A percentile compares a stretch with the other conserved stretches of the same genome.
These are phyloP conservation scores for Polymyxa betae DNA, from an alignment of 208 protist species.

Conservation along the genomic window DNA sequence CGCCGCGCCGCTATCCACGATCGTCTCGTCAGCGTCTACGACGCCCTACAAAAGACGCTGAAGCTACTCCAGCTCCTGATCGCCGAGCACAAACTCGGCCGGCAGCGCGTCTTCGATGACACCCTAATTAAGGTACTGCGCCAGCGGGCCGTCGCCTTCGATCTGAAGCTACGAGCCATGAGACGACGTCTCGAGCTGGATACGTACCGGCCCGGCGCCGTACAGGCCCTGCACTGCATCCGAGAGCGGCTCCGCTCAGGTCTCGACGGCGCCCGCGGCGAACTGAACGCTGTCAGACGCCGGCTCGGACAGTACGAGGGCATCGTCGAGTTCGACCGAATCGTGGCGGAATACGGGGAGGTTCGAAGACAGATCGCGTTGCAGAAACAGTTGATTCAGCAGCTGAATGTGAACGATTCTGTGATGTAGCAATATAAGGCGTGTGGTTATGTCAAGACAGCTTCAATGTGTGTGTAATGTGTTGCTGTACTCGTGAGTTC, in stretches of 20 bases:
- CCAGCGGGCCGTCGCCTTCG: constrained; percentile 13
- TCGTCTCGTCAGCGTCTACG: background rate
- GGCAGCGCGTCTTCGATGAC: constrained; percentile 8
- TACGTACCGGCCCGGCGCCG: background rate
- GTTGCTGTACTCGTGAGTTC: no score
- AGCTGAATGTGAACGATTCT: no score
- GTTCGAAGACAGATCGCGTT: background rate
- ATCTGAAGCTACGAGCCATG: constrained; percentile 38
- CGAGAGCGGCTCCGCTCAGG: background rate
- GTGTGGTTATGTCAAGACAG: no score
- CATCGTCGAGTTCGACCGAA: background rate
- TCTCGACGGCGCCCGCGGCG: background rate
- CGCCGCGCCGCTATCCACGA: background rate
- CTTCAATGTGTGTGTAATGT: no score
- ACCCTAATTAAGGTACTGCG: background rate
- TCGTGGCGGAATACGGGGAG: constrained; percentile 9
- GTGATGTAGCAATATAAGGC: no score
- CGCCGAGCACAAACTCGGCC: background rate
- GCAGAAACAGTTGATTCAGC: background rate
- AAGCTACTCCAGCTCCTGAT: background rate
- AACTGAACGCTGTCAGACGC: background rate
- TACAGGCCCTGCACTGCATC: background rate
- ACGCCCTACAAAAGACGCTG: background rate
- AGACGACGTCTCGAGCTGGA: background rate
- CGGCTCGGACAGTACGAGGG: constrained; percentile 36